Base-by-base conservation (phyloP, 768 basidiomycete genomes). In the Pulveroboletus sp. region DNA sequence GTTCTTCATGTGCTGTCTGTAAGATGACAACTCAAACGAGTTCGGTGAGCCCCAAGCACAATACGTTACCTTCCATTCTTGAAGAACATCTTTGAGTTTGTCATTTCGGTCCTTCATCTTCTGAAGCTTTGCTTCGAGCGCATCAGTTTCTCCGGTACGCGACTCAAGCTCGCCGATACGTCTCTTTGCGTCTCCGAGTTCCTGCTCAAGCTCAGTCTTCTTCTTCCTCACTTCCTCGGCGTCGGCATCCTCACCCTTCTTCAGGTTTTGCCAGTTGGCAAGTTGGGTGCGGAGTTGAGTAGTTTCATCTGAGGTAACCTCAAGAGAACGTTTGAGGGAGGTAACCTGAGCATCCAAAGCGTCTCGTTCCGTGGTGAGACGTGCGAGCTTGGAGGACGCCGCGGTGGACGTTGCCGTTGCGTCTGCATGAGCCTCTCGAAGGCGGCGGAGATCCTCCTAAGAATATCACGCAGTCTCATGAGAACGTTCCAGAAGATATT, bases 241-340 rank as follows among this genome's bases (percentile, higher is more conserved):
- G 27, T 85, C 81, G 16, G 71, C 77, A 11, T 76, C 81, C 40
- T 81, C 85, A 40, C 79, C 81, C 23, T 70, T 81, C 58, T 89
- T 88, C 16, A 87, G 64, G 23, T 65, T 75, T 58, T 85, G 75
- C 85, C 85, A 88, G 58, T 83, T 80, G 35, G 78, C 77, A 9
- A 90, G 68, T 56, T 90, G 87, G 14, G 76, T 75, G 42, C 77
- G 75, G 32, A 88, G 69, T 35, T 84, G 77, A 5, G 67, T 66
- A 40, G 76, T 77, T 10, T 74, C 73, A 6, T 80, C 77, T 50
- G 80, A 77, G 20, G 80, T 72, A 34, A 87, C 84, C 35, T 79
- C 76, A 45, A 82, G 77, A 29, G 71, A 61, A 38, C 74, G 75
- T 50, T 84, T 75, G 32, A 87, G 72, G 25, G 84, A 82, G 0